These are phyloP conservation scores for Aureobasidium sp. DNA, from an alignment of 2,329 filamentous ascomycete species.

Conservation along the genomic window DNA sequence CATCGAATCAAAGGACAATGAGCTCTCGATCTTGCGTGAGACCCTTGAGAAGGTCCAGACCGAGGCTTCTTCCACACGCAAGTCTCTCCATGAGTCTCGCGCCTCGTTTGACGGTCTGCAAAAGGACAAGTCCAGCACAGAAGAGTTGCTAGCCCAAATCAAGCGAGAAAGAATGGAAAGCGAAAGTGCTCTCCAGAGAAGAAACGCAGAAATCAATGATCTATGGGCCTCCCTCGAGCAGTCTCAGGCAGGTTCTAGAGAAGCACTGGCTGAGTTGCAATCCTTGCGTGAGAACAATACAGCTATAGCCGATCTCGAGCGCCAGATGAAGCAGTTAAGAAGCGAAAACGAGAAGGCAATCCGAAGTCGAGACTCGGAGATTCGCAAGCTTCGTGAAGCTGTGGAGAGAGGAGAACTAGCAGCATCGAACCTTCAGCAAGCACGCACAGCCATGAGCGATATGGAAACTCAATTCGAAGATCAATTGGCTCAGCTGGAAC, in stretches of 20 bases:
- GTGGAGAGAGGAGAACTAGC: neutral
- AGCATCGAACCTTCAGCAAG: neutral
- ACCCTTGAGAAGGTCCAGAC: neutral
- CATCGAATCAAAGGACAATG: neutral
- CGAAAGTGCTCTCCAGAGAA: neutral
- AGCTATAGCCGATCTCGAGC: conserved; percentile 1
- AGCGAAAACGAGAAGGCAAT: conserved; percentile 4
- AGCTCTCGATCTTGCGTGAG: neutral
- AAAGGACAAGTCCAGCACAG: neutral
- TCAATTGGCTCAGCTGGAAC: neutral
- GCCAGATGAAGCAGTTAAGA: conserved; percentile 4
- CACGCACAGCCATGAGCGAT: neutral
- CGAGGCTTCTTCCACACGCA: neutral
- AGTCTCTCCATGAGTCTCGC: neutral
- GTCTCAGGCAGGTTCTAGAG: conserved; percentile 7
- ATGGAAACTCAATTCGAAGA: conserved; percentile 3
- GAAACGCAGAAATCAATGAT: conserved; percentile 9
- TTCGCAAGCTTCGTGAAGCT: conserved; percentile 6
- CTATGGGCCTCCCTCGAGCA: conserved; percentile 8
- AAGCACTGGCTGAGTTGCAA: conserved; percentile 5
- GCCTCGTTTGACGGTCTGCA: neutral
- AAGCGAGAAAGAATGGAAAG: neutral
- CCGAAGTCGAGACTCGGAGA: neutral
- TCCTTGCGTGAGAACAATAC: neutral
- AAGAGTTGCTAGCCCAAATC: conserved; percentile 5